These are phyloP conservation scores for Pseudozyma pruni DNA, from an alignment of 1,284 basidiomycete genomes.

Conservation along the genomic window DNA sequence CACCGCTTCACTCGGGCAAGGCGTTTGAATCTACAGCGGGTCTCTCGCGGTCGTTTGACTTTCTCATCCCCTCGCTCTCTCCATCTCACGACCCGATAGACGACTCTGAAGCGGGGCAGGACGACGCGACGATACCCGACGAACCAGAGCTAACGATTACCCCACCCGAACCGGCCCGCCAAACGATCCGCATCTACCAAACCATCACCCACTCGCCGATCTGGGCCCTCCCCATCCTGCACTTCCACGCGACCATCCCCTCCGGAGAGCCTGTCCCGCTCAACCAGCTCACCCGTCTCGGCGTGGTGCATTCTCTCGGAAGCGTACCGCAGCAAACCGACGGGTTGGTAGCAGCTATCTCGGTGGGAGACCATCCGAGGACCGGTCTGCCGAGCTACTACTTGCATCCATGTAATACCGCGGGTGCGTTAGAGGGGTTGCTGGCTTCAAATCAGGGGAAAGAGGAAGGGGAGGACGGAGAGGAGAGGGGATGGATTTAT, in stretches of 20 bases:
- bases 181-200: slow-evolving; percentile 11
- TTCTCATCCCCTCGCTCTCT: neutral
- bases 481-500: slow-evolving; percentile 6
- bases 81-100: too few relatives aligned
- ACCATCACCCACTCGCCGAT: slow-evolving; percentile 14
- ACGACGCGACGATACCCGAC: neutral
- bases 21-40: slow-evolving; percentile 10
- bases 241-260: slow-evolving; percentile 13
- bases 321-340: neutral
- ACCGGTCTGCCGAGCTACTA: slow-evolving; percentile 11
- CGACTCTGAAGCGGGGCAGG: neutral
- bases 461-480: neutral
- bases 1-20: neutral
- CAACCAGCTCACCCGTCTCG: neutral
- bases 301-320: neutral
- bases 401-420: slow-evolving; percentile 42
- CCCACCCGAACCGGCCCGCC: neutral
- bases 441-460: neutral
- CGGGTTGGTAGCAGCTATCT: slow-evolving; percentile 6
- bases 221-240: slow-evolving; percentile 32
- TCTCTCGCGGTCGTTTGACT: slow-evolving; percentile 7
- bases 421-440: neutral
- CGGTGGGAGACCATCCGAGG: slow-evolving; percentile 29
- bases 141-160: neutral
- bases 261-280: slow-evolving; percentile 7